Base-by-base conservation (phyloP, 1,284 basidiomycete species). In the Microbotryomycetes sp. region DNA sequence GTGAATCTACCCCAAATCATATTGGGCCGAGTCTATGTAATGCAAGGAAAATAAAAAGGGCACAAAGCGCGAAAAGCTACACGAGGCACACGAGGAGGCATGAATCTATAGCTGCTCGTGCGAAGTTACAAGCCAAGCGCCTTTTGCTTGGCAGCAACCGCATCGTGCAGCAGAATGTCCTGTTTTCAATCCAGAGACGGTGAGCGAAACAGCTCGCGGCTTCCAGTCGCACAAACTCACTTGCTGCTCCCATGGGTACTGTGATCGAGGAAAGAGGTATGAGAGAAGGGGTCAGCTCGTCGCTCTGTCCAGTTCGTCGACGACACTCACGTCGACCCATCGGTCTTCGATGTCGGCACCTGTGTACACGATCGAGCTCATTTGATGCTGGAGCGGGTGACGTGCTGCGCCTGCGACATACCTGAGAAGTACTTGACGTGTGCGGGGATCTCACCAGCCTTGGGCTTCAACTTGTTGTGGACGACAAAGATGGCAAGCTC, bases 381-480 rank as follows among this genome's bases (percentile, higher is more conserved):
- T 41, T 41, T 11, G 35, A 45, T 16, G n/a, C n/a, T n/a, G n/a
- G 23, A 47, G 18, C 24, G 5, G 4, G 45, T 18, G 24, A 24
- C 16, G 15, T 48, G 27, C 46, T 41, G 59, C 5, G 60, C 64
- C 35, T 70, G 61, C 18, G 35, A 41, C 35, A 18, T 18, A 41
- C 73, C 74, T n/a, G 71, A 57, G 52, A 73, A 75, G 58, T 73
- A 91, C 84, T 81, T 82, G 47, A 83, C 79, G 56, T 82, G 81
- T 4, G 76, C 69, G 9, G 90, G 88, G 50, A 97, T 76, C 48
- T 81, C 76, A 27, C 83, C 90, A 47, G 85, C 75, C 78, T 97
- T 97, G 49, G 81, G 79, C 78, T 94, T 94, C 65, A 84, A 79
- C 78, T 96, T 96, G 80, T 96, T 94, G 78, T 96, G 91, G 18